Evolutionary conservation across 148 eudicot species (phyloP).

Genomic region (Cornus florida): DNA sequence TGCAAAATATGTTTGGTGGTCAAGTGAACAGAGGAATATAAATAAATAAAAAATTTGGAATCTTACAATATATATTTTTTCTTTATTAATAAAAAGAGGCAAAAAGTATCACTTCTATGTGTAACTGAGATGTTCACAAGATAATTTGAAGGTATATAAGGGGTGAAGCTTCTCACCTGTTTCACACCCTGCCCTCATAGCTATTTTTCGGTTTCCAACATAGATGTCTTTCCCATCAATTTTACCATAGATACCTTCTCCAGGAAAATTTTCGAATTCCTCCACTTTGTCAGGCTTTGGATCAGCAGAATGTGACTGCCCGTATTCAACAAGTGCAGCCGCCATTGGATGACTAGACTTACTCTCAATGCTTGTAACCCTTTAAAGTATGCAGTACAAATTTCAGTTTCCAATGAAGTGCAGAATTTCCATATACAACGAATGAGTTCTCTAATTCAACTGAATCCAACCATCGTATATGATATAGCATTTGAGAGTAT

Average conservation of each 20-base stretch:
- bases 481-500: no score
- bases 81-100: background rate
- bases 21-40: background rate
- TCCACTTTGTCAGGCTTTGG: conserved; percentile 71
- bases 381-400: conserved; percentile 3
- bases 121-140: background rate
- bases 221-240: conserved; percentile 63
- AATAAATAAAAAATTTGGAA: background rate
- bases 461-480: no score
- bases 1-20: background rate
- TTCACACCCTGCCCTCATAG: conserved; percentile 61
- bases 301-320: conserved; percentile 39
- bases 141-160: conserved; percentile 2
- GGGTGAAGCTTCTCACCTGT: conserved; percentile 36
- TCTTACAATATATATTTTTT: background rate
- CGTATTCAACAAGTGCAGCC: conserved; percentile 68
- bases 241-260: conserved; percentile 86
- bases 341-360: conserved; percentile 98
- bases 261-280: conserved; percentile 84
- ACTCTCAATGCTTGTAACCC: conserved; percentile 93
- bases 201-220: conserved; percentile 72
- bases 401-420: background rate
- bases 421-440: background rate
- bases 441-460: no score
- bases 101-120: background rate